phyloP scores from a whole-genome alignment of 1,139 yeast species.

The Ogataea hybrid region DNA sequence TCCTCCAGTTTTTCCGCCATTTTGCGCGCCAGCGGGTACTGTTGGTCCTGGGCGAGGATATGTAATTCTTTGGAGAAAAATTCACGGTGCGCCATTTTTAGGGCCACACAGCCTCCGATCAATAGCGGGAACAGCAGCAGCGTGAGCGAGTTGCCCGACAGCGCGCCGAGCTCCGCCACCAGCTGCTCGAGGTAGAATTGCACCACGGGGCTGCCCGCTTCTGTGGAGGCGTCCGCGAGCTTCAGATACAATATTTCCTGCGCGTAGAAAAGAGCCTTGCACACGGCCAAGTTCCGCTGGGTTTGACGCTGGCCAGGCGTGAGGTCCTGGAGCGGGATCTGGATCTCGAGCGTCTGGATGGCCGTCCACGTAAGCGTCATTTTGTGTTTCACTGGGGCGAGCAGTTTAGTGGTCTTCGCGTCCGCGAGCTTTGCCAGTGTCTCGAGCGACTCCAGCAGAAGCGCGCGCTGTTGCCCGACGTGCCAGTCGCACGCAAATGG shows the following conservation, averaged over 20 bases:
- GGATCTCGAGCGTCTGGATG: constrained; percentile 30
- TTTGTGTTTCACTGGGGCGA: constrained; percentile 22
- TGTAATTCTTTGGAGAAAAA: constrained; percentile 29
- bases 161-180: constrained; percentile 23
- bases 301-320: not conserved
- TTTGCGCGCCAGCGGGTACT: constrained; percentile 18
- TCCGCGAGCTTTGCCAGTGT: constrained; percentile 38
- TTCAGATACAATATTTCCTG: constrained; percentile 30
- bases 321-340: constrained; percentile 14
- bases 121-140: constrained; percentile 29
- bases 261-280: constrained; percentile 27
- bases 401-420: constrained; percentile 1
- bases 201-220: constrained; percentile 28
- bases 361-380: constrained; percentile 29
- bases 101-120: constrained; percentile 33
- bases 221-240: constrained; percentile 28
- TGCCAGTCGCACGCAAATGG: constrained; percentile 32
- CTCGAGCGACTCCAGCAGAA: constrained; percentile 38
- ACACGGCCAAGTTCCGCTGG: constrained; percentile 17
- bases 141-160: constrained; percentile 13
- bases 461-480: constrained; percentile 38
- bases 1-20: constrained; percentile 28
- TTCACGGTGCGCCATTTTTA: constrained; percentile 25
- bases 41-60: constrained; percentile 17
- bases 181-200: constrained; percentile 30